These are phyloP conservation scores for Stemphylium lycopersici DNA, from an alignment of 2,329 filamentous ascomycete species.

Conservation along the genomic window DNA sequence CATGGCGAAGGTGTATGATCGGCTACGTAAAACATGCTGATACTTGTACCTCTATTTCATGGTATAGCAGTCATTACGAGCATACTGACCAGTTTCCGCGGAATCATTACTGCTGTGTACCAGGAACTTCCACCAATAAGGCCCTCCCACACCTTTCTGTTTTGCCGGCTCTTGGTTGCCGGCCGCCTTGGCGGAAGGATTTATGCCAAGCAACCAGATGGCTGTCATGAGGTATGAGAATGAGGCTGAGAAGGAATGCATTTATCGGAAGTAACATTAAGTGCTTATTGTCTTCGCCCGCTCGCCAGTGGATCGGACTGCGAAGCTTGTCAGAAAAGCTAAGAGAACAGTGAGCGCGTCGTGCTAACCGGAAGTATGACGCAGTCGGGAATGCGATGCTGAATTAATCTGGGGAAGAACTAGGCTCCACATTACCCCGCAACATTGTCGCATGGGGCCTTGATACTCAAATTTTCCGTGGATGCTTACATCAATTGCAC, in stretches of 20 bases:
- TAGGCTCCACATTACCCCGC: conserved; percentile 11
- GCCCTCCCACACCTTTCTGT: neutral
- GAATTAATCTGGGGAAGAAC: conserved; percentile 7
- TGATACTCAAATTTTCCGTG: neutral
- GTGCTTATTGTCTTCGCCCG: neutral
- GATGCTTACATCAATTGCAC: neutral
- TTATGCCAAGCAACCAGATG: neutral
- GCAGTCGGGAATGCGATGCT: neutral
- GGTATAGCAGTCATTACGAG: neutral
- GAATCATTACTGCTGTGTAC: neutral
- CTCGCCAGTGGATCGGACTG: neutral
- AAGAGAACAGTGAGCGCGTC: neutral
- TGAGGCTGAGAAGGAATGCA: neutral
- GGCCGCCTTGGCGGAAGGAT: neutral
- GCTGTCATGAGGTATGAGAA: neutral
- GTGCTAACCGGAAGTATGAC: neutral
- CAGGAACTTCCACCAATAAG: conserved; percentile 5
- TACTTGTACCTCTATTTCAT: neutral
- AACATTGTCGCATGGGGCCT: neutral
- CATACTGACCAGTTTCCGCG: neutral
- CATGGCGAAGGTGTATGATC: conserved; percentile 5
- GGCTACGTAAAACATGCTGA: neutral
- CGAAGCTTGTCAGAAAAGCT: neutral
- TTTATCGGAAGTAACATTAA: neutral
- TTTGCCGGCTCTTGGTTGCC: neutral